Evolutionary conservation across 2,329 filamentous ascomycete species (phyloP), one percentile per base, ranked within the genome.

Genomic region (Ophiocordyceps camponoti-rufipedis): DNA sequence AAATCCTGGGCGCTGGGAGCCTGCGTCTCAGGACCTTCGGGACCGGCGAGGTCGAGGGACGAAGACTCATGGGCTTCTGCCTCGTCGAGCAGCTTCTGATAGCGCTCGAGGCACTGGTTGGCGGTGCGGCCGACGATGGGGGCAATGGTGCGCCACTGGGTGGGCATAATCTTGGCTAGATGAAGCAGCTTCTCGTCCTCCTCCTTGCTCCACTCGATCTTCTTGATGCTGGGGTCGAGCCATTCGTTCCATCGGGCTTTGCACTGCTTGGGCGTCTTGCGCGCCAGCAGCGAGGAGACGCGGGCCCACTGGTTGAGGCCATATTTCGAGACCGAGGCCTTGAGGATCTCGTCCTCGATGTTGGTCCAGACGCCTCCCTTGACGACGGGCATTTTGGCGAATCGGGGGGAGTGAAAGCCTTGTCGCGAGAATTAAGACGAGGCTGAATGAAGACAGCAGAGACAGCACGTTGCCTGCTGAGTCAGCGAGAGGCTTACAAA

Each of bases 211-310:
- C 91, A 98, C 68, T 98, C 91, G 55, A 94, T 91, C 71, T 98
- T 98, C 58, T 89, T 85, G 69, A 98, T 96, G 60, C 85, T 85
- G 18, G 91, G 91, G 59, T 98, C 91, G 53, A 98, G 76, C 89
- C 91, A 98, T 74, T 98, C 89, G 61, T 82, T 80, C 91, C 91
- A 98, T 68, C 91, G 76, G 49, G 91, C 89, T 69, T 98, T 98
- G 78, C 91, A 98, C 69, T 98, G 91, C 69, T 98, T 98, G 44
- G 91, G 81, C 31, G 91, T 96, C 66, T 98, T 98, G 58, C 93
- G 85, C 60, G 89, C 89, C 53, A 98, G 80, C 52, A 98, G 77
- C 48, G 91, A 96, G 46, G 91, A 95, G 51, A 96, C 91, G 64
- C 91, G 89, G 60, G 91, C 89, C 91, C 91, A 98, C 67, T 98